Conservation (phyloP, 768 basidiomycete species). For the Hericium coralloides region DNA sequence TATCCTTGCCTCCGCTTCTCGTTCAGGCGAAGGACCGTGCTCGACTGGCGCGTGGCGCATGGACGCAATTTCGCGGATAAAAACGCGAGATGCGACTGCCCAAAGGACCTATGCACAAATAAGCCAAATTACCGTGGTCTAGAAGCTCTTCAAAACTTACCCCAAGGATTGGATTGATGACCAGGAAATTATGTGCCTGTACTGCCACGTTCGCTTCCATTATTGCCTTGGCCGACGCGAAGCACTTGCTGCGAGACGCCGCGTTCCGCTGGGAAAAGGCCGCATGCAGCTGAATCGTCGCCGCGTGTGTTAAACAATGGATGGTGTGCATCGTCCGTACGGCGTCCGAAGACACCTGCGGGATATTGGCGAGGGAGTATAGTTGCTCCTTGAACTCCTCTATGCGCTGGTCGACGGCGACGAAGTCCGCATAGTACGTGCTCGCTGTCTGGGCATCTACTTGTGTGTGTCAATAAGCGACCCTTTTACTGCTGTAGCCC, state of each 20-base stretch:
- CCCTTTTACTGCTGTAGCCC: not conserved
- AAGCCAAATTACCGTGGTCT: not conserved
- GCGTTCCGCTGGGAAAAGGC: slow-evolving; percentile 12
- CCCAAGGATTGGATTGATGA: slow-evolving; percentile 4
- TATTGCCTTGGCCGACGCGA: slow-evolving; percentile 9
- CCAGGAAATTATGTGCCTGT: not conserved
- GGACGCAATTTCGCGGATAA: slow-evolving; percentile 12
- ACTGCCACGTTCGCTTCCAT: slow-evolving; percentile 5
- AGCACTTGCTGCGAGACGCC: slow-evolving; percentile 11
- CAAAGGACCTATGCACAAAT: slow-evolving; percentile 2
- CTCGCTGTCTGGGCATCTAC: slow-evolving; percentile 9
- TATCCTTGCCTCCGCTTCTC: slow-evolving; percentile 6
- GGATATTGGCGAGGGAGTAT: slow-evolving; percentile 11
- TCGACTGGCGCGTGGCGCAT: slow-evolving; percentile 7
- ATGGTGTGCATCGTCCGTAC: slow-evolving; percentile 17
- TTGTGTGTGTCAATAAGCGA: not conserved
- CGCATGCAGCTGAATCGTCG: slow-evolving; percentile 23
- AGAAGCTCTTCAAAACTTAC: slow-evolving; percentile 1
- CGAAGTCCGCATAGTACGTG: slow-evolving; percentile 17
- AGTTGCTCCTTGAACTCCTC: slow-evolving; percentile 20
- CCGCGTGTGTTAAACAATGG: slow-evolving; percentile 19
- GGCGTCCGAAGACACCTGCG: slow-evolving; percentile 6
- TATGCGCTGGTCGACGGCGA: slow-evolving; percentile 21
- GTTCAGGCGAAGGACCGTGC: not conserved
- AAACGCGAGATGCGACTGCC: slow-evolving; percentile 10